Conservation (phyloP, 208 protist genomes). For the Naegleria lovaniensis region DNA sequence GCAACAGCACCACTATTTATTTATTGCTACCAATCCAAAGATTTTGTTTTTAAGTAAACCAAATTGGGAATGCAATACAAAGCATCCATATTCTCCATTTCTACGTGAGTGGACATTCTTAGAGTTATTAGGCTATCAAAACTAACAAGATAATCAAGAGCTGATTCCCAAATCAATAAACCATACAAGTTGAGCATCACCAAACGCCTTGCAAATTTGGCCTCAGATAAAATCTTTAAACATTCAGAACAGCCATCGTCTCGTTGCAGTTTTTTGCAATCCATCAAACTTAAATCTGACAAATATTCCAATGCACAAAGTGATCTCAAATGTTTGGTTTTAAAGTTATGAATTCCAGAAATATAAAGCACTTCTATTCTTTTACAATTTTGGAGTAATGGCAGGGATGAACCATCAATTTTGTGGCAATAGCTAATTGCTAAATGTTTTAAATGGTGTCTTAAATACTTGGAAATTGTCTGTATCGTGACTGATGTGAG, state of each 20-base stretch:
- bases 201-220: background rate
- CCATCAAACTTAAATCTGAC: background rate
- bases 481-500: background rate
- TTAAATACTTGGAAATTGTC: background rate
- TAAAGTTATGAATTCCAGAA: background rate
- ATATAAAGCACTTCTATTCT: background rate
- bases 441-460: background rate
- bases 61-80: background rate
- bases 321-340: background rate
- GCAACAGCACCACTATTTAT: too few relatives aligned
- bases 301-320: background rate
- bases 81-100: background rate
- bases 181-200: background rate
- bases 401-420: background rate
- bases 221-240: background rate
- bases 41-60: background rate
- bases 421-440: background rate
- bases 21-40: too few relatives aligned
- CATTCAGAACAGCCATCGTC: background rate
- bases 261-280: background rate
- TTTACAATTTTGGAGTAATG: background rate
- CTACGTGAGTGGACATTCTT: background rate
- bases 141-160: background rate
- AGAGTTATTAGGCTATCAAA: background rate
- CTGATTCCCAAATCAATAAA: background rate